Conservation (phyloP, 2,329 filamentous ascomycete species). For the Beauveria pseudobassiana region DNA sequence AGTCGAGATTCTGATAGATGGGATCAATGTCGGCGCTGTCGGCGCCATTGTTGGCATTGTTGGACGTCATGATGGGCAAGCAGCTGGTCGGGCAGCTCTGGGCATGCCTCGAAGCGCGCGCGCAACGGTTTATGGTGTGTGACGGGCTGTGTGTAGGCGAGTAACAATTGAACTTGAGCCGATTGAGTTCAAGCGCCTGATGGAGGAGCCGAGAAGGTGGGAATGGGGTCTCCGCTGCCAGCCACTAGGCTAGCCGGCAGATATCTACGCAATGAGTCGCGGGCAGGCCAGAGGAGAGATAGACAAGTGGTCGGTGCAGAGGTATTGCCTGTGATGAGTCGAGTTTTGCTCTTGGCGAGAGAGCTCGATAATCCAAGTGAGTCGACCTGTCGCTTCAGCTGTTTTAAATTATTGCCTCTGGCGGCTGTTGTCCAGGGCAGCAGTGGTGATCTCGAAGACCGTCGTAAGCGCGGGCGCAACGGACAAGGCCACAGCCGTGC, state of each 20-base stretch:
- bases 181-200: constrained; percentile 1
- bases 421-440: neutral
- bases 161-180: neutral
- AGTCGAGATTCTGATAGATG: constrained; percentile 70
- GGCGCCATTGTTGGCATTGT: constrained; percentile 26
- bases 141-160: neutral
- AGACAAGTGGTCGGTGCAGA: neutral
- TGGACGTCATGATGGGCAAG: constrained; percentile 16
- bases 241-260: neutral
- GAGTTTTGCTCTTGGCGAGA: neutral
- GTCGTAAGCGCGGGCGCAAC: neutral
- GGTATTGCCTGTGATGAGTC: neutral
- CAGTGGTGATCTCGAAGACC: neutral
- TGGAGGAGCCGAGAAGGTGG: neutral
- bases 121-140: constrained; percentile 3
- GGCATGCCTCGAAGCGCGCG: neutral
- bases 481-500: neutral
- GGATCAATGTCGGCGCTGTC: constrained; percentile 39
- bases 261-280: neutral
- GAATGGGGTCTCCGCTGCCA: neutral
- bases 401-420: neutral
- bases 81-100: constrained; percentile 4
- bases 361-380: neutral
- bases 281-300: neutral
- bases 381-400: neutral